These are phyloP conservation scores for Schoenoplectus triqueter DNA, from an alignment of 202 grass and related monocot genomes.

Conservation along the genomic window DNA sequence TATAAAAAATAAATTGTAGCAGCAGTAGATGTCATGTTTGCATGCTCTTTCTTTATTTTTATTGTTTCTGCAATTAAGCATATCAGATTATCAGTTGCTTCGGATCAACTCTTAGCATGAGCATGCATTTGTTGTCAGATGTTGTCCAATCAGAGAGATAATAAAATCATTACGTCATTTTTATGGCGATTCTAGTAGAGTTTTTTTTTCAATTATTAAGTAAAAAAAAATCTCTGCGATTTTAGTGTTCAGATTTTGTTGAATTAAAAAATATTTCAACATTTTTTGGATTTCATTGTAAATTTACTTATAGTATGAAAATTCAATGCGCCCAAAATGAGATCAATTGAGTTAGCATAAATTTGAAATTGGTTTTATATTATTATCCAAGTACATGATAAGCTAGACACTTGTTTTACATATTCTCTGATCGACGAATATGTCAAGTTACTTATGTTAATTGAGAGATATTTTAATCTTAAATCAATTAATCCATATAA, in stretches of 20 bases:
- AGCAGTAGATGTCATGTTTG: not conserved
- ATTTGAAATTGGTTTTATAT: not conserved
- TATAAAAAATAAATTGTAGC: not conserved
- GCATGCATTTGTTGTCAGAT: slow-evolving; percentile 19
- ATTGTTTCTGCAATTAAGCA: not conserved
- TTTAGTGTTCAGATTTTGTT: not conserved
- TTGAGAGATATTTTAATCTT: not conserved
- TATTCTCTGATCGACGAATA: not conserved
- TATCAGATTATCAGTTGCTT: slow-evolving; percentile 4
- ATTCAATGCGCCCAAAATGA: not conserved
- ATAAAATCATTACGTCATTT: not conserved
- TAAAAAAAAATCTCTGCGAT: too few relatives aligned
- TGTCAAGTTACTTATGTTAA: not conserved
- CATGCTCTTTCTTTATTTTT: not conserved
- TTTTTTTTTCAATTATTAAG: too few relatives aligned
- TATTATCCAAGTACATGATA: not conserved
- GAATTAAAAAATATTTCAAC: not conserved
- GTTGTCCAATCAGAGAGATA: slow-evolving; percentile 7
- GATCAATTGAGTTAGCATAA: not conserved
- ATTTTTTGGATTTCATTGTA: too few relatives aligned
- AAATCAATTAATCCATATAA: not conserved
- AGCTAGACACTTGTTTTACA: not conserved
- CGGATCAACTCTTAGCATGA: slow-evolving; percentile 7
- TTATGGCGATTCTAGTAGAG: too few relatives aligned
- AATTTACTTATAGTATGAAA: too few relatives aligned